phyloP scores from a whole-genome alignment of 2,329 filamentous ascomycete species.

The Onygenales sp. region DNA sequence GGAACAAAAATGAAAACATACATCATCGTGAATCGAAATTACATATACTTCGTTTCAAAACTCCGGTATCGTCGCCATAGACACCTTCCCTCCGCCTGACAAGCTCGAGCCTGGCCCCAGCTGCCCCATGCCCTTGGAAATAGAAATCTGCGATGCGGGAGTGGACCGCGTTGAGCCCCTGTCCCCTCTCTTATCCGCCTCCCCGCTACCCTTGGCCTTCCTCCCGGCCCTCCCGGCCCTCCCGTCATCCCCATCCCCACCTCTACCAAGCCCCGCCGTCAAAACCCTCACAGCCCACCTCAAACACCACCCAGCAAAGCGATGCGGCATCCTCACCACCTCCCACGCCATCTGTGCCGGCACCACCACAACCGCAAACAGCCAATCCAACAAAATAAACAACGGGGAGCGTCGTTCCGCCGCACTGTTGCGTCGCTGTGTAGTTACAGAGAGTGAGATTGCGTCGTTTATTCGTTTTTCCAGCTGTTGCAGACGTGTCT shows the following conservation, averaged over 20 bases:
- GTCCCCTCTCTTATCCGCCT: not conserved
- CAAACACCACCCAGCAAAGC: not conserved
- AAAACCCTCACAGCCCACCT: not conserved
- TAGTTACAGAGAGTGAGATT: conserved; percentile 57
- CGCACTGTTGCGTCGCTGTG: conserved; percentile 14
- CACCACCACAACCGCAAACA: conserved; percentile 25
- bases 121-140: not conserved
- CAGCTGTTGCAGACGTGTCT: conserved; percentile 62
- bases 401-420: conserved; percentile 14
- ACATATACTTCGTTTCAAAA: too few relatives aligned
- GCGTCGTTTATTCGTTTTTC: conserved; percentile 67
- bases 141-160: too few relatives aligned
- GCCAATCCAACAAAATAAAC: conserved; percentile 26
- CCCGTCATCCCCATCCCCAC: not conserved
- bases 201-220: not conserved
- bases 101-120: too few relatives aligned
- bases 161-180: too few relatives aligned
- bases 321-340: not conserved
- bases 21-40: too few relatives aligned
- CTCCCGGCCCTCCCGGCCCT: not conserved
- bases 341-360: conserved; percentile 21
- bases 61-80: too few relatives aligned
- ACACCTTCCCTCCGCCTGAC: too few relatives aligned
- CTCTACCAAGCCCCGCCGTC: not conserved
- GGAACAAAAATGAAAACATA: too few relatives aligned